Percentiles rank a stretch among this genome's conserved stretches.
These are phyloP conservation scores for Nothophytophthora sp. DNA, from an alignment of 352 stramenopile genomes.

Conservation along the genomic window DNA sequence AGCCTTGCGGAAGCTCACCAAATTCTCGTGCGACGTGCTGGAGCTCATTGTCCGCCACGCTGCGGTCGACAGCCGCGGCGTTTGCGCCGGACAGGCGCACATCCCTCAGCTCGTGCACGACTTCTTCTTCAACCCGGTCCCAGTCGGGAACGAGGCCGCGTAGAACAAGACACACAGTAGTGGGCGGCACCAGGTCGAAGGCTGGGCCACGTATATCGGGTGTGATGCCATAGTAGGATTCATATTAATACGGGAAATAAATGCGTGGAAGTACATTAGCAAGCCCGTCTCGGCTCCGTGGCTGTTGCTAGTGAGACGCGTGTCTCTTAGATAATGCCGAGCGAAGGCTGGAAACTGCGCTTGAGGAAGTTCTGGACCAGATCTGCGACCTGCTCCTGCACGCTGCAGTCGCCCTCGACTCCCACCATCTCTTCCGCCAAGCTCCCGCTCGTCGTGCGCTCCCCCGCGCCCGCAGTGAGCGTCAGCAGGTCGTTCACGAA, in stretches of 20 bases:
- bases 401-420: constrained; percentile 10
- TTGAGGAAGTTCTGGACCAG: constrained; percentile 31
- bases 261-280: too few species aligned
- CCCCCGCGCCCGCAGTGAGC: constrained; percentile 8
- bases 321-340: constrained; percentile 34
- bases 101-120: constrained; percentile 29
- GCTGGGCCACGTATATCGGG: too few species aligned
- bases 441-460: constrained; percentile 3
- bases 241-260: too few species aligned
- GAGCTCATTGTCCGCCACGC: constrained; percentile 23
- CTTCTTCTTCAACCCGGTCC: constrained; percentile 22
- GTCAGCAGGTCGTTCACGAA: constrained; percentile 33
- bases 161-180: too few species aligned
- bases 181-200: too few species aligned
- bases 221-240: too few species aligned
- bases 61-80: constrained; percentile 2
- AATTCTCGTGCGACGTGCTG: constrained; percentile 25
- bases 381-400: constrained; percentile 12
- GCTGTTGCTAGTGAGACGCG: too few species aligned
- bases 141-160: constrained; percentile 2
- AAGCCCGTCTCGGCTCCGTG: too few species aligned
- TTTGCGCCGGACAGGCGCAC: constrained; percentile 28
- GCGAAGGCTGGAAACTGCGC: constrained; percentile 19
- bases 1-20: constrained; percentile 22
- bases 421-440: constrained; percentile 3